Conservation (phyloP, 1,139 yeast species). For the Candida sanyaensis region DNA sequence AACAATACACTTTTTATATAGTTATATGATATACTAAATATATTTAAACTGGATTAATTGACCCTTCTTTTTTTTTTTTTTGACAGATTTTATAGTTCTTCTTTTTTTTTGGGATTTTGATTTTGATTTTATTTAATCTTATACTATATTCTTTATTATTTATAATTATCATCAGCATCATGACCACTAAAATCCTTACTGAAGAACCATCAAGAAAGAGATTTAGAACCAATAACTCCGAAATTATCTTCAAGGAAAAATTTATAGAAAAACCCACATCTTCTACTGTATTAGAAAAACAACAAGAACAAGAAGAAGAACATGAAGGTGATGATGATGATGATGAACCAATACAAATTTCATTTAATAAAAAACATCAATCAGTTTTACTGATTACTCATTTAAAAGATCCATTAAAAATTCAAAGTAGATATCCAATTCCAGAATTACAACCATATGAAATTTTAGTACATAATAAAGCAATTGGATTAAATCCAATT, state of each 20-base stretch:
- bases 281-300: too few species aligned
- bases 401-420: slow-evolving; percentile 19
- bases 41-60: not conserved
- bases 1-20: too few species aligned
- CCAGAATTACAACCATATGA: slow-evolving; percentile 29
- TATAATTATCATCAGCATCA: not conserved
- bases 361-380: slow-evolving; percentile 12
- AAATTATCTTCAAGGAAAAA: slow-evolving; percentile 3
- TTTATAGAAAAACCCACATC: not conserved
- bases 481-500: slow-evolving; percentile 47
- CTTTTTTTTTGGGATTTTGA: not conserved
- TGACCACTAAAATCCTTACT: slow-evolving; percentile 2
- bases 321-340: not conserved
- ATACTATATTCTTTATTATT: not conserved
- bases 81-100: not conserved
- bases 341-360: slow-evolving; percentile 6
- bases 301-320: not conserved
- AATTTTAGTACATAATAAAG: slow-evolving; percentile 38
- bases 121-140: not conserved
- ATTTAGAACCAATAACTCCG: slow-evolving; percentile 8
- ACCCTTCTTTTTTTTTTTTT: too few species aligned
- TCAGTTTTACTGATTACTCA: slow-evolving; percentile 16
- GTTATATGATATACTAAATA: too few species aligned
- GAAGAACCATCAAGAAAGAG: slow-evolving; percentile 14
- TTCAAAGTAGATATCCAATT: slow-evolving; percentile 17